Conservation (phyloP, 1,284 basidiomycete genomes). For the Sanguinoderma infundibulare region DNA sequence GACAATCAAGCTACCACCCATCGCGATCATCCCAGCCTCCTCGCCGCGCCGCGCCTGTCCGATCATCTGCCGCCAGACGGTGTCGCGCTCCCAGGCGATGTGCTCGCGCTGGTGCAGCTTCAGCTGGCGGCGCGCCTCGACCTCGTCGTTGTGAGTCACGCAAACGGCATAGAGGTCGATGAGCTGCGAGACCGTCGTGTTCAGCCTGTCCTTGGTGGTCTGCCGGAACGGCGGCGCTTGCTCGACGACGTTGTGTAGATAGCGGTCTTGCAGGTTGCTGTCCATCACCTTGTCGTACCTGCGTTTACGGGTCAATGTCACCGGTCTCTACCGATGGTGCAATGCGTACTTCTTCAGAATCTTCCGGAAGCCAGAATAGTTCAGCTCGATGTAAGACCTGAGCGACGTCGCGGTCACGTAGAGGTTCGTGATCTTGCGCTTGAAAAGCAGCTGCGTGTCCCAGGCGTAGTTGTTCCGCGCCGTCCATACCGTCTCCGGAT, state of each 20-base stretch:
- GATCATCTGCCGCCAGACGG: constrained; percentile 99
- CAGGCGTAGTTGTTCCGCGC: constrained; percentile 85
- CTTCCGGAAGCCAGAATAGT: constrained; percentile 94
- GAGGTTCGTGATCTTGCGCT: constrained; percentile 88
- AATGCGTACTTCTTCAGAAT: constrained; percentile 95
- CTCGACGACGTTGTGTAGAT: constrained; percentile 82
- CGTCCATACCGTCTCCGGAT: constrained; percentile 73
- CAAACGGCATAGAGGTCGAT: constrained; percentile 87
- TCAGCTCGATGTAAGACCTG: constrained; percentile 92
- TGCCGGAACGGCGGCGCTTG: constrained; percentile 70
- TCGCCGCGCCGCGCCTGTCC: constrained; percentile 78
- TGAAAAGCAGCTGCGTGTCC: constrained; percentile 90
- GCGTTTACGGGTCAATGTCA: constrained; percentile 13
- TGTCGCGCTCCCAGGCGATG: constrained; percentile 94
- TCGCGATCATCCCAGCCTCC: constrained; percentile 44
- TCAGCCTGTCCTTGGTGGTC: constrained; percentile 67
- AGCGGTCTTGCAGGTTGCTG: constrained; percentile 82
- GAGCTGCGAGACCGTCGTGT: constrained; percentile 64
- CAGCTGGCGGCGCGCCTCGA: constrained; percentile 81
- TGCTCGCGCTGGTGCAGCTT: constrained; percentile 91
- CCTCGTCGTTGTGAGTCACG: constrained; percentile 78
- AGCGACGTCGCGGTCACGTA: constrained; percentile 87
- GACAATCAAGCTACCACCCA: constrained; percentile 57
- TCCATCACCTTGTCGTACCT: constrained; percentile 96
- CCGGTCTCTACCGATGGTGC: no score